These are phyloP conservation scores for Scheffersomyces titani DNA, from an alignment of 1,139 yeast genomes.

Conservation along the genomic window DNA sequence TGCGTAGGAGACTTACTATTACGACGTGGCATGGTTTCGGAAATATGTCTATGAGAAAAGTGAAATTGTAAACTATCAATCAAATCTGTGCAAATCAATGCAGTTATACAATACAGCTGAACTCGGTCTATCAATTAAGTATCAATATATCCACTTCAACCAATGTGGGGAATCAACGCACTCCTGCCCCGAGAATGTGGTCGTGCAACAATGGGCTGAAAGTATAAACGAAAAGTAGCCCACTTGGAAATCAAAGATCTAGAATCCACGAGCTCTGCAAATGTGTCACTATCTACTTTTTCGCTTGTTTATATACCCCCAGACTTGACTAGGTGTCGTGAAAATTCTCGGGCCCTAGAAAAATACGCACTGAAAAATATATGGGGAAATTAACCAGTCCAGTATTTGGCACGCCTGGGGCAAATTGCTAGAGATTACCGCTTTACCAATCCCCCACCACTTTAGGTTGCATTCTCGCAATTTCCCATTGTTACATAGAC, in stretches of 20 bases:
- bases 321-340: neutral
- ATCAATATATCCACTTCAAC: neutral
- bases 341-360: neutral
- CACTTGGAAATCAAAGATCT: neutral
- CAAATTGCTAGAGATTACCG: neutral
- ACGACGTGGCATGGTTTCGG: conserved; percentile 38
- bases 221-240: neutral
- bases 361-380: neutral
- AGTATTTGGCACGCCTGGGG: neutral
- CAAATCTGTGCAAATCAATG: neutral
- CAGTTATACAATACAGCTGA: neutral
- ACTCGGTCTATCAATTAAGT: neutral
- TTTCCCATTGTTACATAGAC: neutral
- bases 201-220: neutral
- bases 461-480: neutral
- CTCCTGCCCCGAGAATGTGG: neutral
- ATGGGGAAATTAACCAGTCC: neutral
- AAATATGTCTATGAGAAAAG: neutral
- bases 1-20: conserved; percentile 37
- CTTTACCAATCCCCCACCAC: neutral
- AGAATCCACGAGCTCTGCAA: neutral
- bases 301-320: neutral
- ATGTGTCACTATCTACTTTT: neutral
- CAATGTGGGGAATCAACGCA: neutral
- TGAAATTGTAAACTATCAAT: neutral